These are phyloP conservation scores for Vigna mungo DNA, from an alignment of 306 rosid genomes.

Conservation along the genomic window DNA sequence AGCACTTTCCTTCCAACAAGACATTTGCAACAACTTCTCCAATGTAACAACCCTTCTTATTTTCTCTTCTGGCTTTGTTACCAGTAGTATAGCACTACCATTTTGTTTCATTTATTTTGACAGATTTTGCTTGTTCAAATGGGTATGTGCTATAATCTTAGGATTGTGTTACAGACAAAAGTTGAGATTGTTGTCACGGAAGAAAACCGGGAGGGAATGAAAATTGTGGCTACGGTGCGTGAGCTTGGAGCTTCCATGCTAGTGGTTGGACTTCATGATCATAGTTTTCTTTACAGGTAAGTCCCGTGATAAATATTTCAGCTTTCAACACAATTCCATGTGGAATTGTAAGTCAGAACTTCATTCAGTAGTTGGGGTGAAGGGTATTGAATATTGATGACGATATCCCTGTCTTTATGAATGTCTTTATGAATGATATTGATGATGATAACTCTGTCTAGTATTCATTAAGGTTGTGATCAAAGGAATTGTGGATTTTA, in stretches of 20 bases:
- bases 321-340: conserved; percentile 12
- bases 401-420: too few species aligned
- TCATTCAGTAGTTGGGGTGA: neutral
- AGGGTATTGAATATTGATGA: neutral
- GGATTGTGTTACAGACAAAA: conserved; percentile 82
- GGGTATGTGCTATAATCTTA: conserved; percentile 59
- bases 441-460: too few species aligned
- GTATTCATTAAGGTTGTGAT: neutral
- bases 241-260: conserved; percentile 80
- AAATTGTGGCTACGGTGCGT: conserved; percentile 64
- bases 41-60: conserved; percentile 42
- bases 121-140: conserved; percentile 35
- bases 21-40: conserved; percentile 69
- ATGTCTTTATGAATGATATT: too few species aligned
- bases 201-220: conserved; percentile 77
- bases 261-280: conserved; percentile 90
- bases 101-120: neutral
- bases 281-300: conserved; percentile 91
- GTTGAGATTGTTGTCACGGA: conserved; percentile 90
- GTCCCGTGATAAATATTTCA: conserved; percentile 33
- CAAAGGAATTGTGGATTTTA: conserved; percentile 44
- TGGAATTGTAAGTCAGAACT: neutral
- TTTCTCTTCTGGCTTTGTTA: neutral
- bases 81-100: neutral
- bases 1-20: conserved; percentile 78